These are phyloP conservation scores for Halenospora varia DNA, from an alignment of 495 filamentous ascomycete genomes.

Conservation along the genomic window DNA sequence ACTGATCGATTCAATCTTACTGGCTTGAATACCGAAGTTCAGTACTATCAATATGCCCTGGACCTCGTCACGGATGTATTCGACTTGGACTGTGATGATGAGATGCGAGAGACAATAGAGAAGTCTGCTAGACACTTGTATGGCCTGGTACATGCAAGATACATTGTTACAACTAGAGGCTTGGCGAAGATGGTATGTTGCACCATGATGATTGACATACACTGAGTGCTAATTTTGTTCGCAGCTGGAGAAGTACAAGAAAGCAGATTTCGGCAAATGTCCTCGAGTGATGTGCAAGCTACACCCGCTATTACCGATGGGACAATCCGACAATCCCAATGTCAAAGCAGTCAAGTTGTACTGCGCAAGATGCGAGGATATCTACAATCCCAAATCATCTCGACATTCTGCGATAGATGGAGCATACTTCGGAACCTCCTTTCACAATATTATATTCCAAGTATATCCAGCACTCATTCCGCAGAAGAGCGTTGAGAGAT, in stretches of 20 bases:
- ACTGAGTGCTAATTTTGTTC: constrained; percentile 1
- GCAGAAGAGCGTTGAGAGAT: constrained; percentile 76
- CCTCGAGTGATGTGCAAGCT: constrained; percentile 90
- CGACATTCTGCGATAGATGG: constrained; percentile 94
- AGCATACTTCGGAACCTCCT: constrained; percentile 95
- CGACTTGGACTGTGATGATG: constrained; percentile 97
- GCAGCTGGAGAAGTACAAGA: constrained; percentile 98
- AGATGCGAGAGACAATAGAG: constrained; percentile 96
- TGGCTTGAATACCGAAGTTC: constrained; percentile 92
- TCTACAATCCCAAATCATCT: constrained; percentile 98
- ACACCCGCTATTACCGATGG: constrained; percentile 89
- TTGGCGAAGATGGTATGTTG: constrained; percentile 87
- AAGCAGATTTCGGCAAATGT: constrained; percentile 96
- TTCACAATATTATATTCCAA: constrained; percentile 98
- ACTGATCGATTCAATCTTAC: constrained; percentile 99
- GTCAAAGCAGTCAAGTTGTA: constrained; percentile 90
- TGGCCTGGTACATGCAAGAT: constrained; percentile 92
- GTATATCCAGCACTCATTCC: constrained; percentile 90
- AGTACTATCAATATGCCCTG: constrained; percentile 97
- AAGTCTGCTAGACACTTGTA: constrained; percentile 96
- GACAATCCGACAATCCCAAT: constrained; percentile 81
- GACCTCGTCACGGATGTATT: constrained; percentile 99
- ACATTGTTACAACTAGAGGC: constrained; percentile 94
- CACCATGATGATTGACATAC: constrained; percentile 4
- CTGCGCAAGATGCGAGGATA: constrained; percentile 94